phyloP scores from a whole-genome alignment of 805 yeast genomes.

The Spathaspora arborariae region DNA sequence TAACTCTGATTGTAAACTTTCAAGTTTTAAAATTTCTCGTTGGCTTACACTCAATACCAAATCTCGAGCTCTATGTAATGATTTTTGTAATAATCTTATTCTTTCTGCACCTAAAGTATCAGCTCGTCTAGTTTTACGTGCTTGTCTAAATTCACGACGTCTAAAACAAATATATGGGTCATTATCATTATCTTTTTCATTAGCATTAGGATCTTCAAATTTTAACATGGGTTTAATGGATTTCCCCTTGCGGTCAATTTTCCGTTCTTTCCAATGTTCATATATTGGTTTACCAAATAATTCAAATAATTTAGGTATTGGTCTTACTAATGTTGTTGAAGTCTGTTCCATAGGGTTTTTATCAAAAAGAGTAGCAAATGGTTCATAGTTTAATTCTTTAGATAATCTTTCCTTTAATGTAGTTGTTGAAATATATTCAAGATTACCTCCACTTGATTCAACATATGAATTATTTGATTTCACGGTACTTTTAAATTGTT shows the following conservation, averaged over 20 bases:
- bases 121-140: conserved; percentile 92
- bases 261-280: conserved; percentile 76
- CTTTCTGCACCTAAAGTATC: conserved; percentile 88
- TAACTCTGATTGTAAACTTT: conserved; percentile 57
- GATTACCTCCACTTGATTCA: conserved; percentile 22
- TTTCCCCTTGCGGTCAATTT: conserved; percentile 66
- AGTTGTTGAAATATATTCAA: conserved; percentile 45
- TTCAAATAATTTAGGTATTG: conserved; percentile 47
- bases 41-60: conserved; percentile 67
- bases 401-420: conserved; percentile 56
- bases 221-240: conserved; percentile 70
- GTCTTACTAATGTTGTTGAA: conserved; percentile 29
- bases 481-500: conserved; percentile 26
- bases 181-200: conserved; percentile 78
- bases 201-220: conserved; percentile 73
- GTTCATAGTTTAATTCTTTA: conserved; percentile 50
- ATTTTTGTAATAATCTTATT: conserved; percentile 66
- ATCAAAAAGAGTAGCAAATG: conserved; percentile 59
- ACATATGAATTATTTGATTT: conserved; percentile 22
- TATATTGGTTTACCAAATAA: conserved; percentile 66
- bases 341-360: conserved; percentile 27
- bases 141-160: conserved; percentile 91
- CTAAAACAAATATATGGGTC: conserved; percentile 97
- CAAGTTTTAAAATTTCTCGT: conserved; percentile 65
- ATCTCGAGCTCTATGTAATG: conserved; percentile 71